Percentiles rank a stretch among this genome's conserved stretches.
Conservation (phyloP, 2,329 filamentous ascomycete genomes). For the Aspergillus tanneri region DNA sequence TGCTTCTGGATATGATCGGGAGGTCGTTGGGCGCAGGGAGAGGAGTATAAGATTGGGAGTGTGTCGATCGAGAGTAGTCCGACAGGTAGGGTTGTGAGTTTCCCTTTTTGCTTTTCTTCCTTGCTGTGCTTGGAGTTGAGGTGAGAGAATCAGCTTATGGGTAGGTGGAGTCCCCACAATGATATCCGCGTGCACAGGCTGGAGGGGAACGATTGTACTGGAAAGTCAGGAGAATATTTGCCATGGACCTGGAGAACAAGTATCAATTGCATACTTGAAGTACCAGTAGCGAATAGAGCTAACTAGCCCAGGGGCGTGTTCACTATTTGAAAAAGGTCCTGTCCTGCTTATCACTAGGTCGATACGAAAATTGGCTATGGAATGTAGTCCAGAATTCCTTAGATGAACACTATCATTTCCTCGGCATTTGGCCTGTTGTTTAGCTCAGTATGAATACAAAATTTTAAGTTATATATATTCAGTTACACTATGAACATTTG, state of each 20-base stretch:
- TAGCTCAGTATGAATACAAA: too few relatives aligned
- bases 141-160: too few relatives aligned
- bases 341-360: constrained; percentile 61
- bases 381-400: constrained; percentile 45
- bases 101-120: background rate
- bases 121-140: too few relatives aligned
- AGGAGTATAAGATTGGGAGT: constrained; percentile 68
- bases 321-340: constrained; percentile 40
- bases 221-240: constrained; percentile 59
- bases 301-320: constrained; percentile 28
- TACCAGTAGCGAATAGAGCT: background rate
- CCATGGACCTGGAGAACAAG: constrained; percentile 66
- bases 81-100: constrained; percentile 54
- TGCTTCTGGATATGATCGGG: constrained; percentile 60
- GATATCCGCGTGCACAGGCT: constrained; percentile 54
- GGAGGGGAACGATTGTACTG: constrained; percentile 62
- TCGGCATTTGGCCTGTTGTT: constrained; percentile 43
- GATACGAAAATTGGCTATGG: constrained; percentile 52
- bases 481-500: too few relatives aligned
- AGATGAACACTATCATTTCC: constrained; percentile 45
- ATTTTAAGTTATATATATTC: too few relatives aligned
- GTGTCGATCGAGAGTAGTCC: constrained; percentile 57
- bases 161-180: constrained; percentile 52
- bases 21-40: constrained; percentile 53
- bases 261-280: constrained; percentile 45